Evolutionary conservation across 257 asterid genomes (phyloP), one percentile per base, ranked within the genome.

Genomic region (Cinchona pubescens): DNA sequence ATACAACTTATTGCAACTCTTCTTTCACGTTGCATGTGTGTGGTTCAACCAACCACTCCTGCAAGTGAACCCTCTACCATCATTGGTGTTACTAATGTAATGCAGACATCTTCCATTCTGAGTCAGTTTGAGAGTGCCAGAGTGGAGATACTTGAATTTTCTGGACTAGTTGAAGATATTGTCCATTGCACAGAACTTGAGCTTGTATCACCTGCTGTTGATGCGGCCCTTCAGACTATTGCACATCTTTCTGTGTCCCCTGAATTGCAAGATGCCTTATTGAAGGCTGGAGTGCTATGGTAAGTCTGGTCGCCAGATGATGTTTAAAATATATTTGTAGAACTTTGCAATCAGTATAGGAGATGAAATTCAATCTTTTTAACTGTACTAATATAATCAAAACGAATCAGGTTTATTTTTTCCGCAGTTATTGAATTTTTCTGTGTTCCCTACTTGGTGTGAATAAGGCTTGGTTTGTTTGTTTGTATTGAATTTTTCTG

Each of bases 61-160:
- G 89, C 97, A 68, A 86, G 86, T 61, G 99, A 94, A 84, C 90
- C 96, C 37, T 88, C 97, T 0, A 85, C 96, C 55, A 79, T 87
- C 72, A 90, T 94, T n/a, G n/a, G n/a, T 82, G 93, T 92, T 83
- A 88, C 91, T 66, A 90, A 92, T 84, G 85, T 92, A 73, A 88
- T 94, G 97, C 90, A 79, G 74, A 90, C 99, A 46, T 86, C 90
- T 78, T 87, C 97, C 56, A 96, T 90, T 76, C 83, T 92, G 82
- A 94, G 97, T 90, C 97, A 80, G 83, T 92, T 94, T 85, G 97
- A 88, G 77, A 92, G 96, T 83, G 97, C 97, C 75, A 88, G 98
- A 86, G 56, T 71, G 82, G 96, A 90, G 88, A 89, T 92, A 89
- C 92, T 90, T 29, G 91, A 85, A 68, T 80, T 85, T 79, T 77